phyloP scores from a whole-genome alignment of 2,329 filamentous ascomycete species.

The Penicillium sp. region DNA sequence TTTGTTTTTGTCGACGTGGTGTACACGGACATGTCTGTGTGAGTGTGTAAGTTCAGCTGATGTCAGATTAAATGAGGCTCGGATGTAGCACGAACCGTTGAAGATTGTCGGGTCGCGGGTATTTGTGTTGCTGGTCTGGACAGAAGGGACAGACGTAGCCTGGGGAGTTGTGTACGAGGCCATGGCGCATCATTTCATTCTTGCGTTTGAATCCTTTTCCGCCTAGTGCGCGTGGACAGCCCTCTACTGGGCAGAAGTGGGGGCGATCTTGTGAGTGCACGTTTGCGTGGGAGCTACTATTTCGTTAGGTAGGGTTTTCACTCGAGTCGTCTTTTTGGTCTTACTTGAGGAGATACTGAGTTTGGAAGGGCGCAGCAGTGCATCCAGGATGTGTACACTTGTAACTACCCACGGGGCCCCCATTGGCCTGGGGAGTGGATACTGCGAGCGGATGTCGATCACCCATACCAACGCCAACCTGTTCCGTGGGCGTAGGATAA shows the following conservation, averaged over 20 bases:
- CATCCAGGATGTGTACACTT: constrained; percentile 59
- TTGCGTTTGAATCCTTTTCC: constrained; percentile 68
- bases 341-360: constrained; percentile 65
- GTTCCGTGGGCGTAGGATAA: constrained; percentile 45
- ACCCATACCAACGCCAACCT: constrained; percentile 19
- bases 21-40: constrained; percentile 81
- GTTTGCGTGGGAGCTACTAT: constrained; percentile 52
- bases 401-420: constrained; percentile 38
- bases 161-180: constrained; percentile 88
- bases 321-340: constrained; percentile 23
- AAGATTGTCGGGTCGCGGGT: constrained; percentile 91
- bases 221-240: constrained; percentile 59
- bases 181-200: constrained; percentile 72
- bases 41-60: constrained; percentile 7
- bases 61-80: not conserved
- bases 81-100: constrained; percentile 66
- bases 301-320: constrained; percentile 4
- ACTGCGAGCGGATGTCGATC: constrained; percentile 26
- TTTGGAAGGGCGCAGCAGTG: constrained; percentile 60
- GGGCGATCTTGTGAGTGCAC: constrained; percentile 64
- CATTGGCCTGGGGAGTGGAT: constrained; percentile 27
- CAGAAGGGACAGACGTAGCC: constrained; percentile 97
- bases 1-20: constrained; percentile 85
- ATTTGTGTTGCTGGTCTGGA: constrained; percentile 87
- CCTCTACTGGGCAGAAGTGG: constrained; percentile 61